Conservation (phyloP, 768 basidiomycete species). For the Boletus sp. region DNA sequence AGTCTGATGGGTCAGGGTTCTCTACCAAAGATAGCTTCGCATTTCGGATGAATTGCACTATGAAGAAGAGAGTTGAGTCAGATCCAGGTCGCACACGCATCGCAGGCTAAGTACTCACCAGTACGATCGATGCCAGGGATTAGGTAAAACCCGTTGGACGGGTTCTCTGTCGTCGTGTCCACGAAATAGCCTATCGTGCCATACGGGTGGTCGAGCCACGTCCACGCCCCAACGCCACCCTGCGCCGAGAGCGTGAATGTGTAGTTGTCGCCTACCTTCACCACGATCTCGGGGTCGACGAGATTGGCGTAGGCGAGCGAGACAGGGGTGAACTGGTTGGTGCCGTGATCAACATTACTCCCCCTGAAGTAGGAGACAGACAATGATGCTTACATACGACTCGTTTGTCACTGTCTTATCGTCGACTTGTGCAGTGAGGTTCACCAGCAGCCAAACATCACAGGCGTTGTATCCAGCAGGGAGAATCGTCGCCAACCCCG, state of each 20-base stretch:
- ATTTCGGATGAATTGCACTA: slow-evolving; percentile 45
- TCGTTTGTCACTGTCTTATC: slow-evolving; percentile 46
- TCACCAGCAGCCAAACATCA: slow-evolving; percentile 53
- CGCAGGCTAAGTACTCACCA: slow-evolving; percentile 33
- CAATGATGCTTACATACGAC: slow-evolving; percentile 41
- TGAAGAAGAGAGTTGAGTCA: not conserved
- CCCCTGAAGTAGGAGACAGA: not conserved
- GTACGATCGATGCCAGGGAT: slow-evolving; percentile 52
- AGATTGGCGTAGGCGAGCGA: slow-evolving; percentile 46
- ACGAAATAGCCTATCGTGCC: slow-evolving; percentile 54
- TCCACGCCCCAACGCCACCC: slow-evolving; percentile 55
- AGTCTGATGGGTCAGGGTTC: slow-evolving; percentile 41
- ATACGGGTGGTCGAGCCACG: slow-evolving; percentile 58
- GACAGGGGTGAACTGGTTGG: slow-evolving; percentile 49
- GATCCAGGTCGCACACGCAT: not conserved
- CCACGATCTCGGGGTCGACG: slow-evolving; percentile 47
- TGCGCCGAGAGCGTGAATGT: slow-evolving; percentile 52
- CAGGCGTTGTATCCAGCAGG: slow-evolving; percentile 39
- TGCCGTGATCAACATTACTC: not conserved
- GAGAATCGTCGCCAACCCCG: slow-evolving; percentile 45
- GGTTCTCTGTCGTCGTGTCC: slow-evolving; percentile 39
- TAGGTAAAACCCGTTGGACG: slow-evolving; percentile 54
- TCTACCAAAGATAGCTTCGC: slow-evolving; percentile 37
- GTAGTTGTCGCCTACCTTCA: slow-evolving; percentile 33
- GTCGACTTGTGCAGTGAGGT: slow-evolving; percentile 45